These are phyloP conservation scores for Neonectria faginata DNA, from an alignment of 2,329 filamentous ascomycete genomes.

Conservation along the genomic window DNA sequence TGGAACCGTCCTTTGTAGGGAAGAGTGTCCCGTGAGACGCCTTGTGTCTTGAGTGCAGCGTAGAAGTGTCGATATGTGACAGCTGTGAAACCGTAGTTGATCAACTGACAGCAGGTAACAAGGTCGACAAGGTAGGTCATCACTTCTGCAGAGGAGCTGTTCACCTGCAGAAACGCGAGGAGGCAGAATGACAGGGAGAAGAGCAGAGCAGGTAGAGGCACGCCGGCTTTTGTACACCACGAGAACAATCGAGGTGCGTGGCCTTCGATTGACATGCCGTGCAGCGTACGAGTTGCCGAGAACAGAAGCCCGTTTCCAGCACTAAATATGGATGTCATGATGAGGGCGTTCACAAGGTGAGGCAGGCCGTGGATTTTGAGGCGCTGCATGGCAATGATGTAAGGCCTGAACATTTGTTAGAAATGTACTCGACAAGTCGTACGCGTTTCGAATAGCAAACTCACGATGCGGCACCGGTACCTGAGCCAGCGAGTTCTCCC, in stretches of 20 bases:
- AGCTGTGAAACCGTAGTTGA: conserved; percentile 33
- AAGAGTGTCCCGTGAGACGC: conserved; percentile 25
- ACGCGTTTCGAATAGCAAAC: neutral
- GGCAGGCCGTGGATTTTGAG: conserved; percentile 56
- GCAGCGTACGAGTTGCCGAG: conserved; percentile 46
- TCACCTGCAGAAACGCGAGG: conserved; percentile 32
- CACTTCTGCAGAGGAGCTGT: conserved; percentile 26
- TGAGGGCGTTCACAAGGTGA: conserved; percentile 63
- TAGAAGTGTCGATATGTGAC: conserved; percentile 31
- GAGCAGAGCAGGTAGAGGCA: conserved; percentile 19
- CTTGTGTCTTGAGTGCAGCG: conserved; percentile 22
- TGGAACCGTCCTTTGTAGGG: conserved; percentile 31
- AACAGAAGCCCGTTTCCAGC: conserved; percentile 67
- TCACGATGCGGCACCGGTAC: conserved; percentile 25
- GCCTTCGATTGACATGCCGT: conserved; percentile 56
- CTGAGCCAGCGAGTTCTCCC: conserved; percentile 15
- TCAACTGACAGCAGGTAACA: conserved; percentile 30
- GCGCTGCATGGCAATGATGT: conserved; percentile 23
- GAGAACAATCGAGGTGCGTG: conserved; percentile 51
- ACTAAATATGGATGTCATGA: conserved; percentile 57
- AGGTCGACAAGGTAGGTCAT: conserved; percentile 31
- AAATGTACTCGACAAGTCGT: no score
- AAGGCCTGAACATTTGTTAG: conserved; percentile 4
- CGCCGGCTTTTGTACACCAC: conserved; percentile 19
- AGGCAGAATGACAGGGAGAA: conserved; percentile 28